Evolutionary conservation across 805 yeast genomes (phyloP).

Genomic region (Starmera dryadoides): DNA sequence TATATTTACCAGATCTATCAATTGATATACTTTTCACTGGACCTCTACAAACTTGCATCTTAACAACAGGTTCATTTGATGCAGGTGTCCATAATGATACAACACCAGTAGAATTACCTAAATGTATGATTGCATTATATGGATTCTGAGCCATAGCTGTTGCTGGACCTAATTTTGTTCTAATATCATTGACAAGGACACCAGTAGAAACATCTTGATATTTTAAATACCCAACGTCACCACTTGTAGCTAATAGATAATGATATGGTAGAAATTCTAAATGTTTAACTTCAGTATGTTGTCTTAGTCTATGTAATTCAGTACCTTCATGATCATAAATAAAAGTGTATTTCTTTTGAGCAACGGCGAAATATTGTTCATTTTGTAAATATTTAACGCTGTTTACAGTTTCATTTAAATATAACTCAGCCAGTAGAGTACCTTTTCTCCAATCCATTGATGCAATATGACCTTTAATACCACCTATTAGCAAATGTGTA

Average conservation of each 20-base stretch:
- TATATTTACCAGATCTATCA: conserved; percentile 87
- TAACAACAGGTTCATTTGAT: conserved; percentile 78
- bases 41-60: conserved; percentile 75
- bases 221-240: conserved; percentile 80
- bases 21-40: conserved; percentile 81
- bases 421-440: conserved; percentile 68
- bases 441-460: conserved; percentile 95
- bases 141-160: conserved; percentile 86
- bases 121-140: conserved; percentile 90
- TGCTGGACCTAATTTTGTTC: conserved; percentile 89
- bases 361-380: conserved; percentile 92
- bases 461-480: conserved; percentile 91
- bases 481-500: conserved; percentile 75
- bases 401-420: conserved; percentile 81
- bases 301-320: conserved; percentile 86
- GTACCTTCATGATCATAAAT: conserved; percentile 88
- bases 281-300: conserved; percentile 78
- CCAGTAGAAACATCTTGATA: conserved; percentile 97
- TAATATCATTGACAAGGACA: conserved; percentile 67
- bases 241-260: conserved; percentile 79
- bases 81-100: conserved; percentile 93
- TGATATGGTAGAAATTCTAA: conserved; percentile 92
- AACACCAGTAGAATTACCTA: conserved; percentile 90
- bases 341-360: conserved; percentile 91
- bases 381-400: conserved; percentile 88